Base-by-base conservation (phyloP, 148 eudicot genomes). In the Fagopyrum esculentum region DNA sequence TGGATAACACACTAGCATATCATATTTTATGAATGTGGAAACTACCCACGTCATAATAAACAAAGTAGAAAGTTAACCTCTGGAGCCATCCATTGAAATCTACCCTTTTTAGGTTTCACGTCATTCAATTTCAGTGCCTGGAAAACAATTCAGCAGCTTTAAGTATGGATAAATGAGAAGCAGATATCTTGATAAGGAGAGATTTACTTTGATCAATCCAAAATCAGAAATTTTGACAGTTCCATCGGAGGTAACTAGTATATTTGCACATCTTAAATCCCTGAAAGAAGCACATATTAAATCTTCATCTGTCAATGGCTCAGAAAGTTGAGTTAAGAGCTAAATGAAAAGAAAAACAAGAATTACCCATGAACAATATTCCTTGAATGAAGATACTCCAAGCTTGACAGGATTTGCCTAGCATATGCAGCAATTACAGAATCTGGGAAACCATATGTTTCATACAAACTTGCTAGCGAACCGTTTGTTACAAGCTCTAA, bases 361-460 rank as follows among this genome's bases (percentile, higher is more conserved):
- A 26, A 80, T 80, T 72, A 92, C 98, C 98, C 90, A 83, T 95
- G 98, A 17, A 95, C 86, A 80, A 95, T 91, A 77, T 86, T 81
- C 76, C 55, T 84, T 78, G 90, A 93, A 82, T 95, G 98, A 78
- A 95, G 96, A 87, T 95, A 95, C 83, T 92, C 87, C 89, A 95
- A 82, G 54, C 98, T 97, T 81, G 80, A 85, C 72, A 95, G 82
- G 77, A 95, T 95, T 84, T 95, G 98, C 82, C 93, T 90, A 29
- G 98, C 90, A 72, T 95, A 95, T 54, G 77, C 75, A 75, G 97
- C 89, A 69, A 88, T 97, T 54, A 79, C 85, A 29, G 89, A 85
- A 79, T 95, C 98, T 79, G 80, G 82, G 77, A 95, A 84, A 63
- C 29, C 45, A 47, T 90, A 92, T 77, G 82, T 87, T 77, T 83